Percentiles rank a stretch among this genome's conserved stretches.
Conservation (phyloP, 257 asterid species). For the Scutellaria minor region DNA sequence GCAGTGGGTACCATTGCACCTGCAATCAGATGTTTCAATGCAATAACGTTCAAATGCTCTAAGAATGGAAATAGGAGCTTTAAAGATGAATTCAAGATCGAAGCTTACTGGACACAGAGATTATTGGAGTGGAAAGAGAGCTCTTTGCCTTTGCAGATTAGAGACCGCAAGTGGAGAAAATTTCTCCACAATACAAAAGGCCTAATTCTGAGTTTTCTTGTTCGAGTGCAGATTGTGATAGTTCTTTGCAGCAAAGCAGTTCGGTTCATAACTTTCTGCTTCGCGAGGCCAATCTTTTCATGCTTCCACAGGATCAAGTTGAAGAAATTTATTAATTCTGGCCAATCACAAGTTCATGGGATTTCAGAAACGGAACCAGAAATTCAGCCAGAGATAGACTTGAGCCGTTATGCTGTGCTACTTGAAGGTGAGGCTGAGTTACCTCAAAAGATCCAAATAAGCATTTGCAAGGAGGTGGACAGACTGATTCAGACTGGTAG, state of each 20-base stretch:
- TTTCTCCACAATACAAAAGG: conserved; percentile 32
- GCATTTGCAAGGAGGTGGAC: conserved; percentile 32
- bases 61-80: conserved; percentile 1
- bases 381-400: conserved; percentile 20
- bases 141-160: conserved; percentile 29
- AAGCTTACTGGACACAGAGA: conserved; percentile 40
- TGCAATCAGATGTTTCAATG: conserved; percentile 39
- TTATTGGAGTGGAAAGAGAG: conserved; percentile 51
- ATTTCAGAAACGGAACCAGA: conserved; percentile 16
- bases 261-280: conserved; percentile 26
- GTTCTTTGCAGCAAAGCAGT: conserved; percentile 37
- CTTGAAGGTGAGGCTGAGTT: conserved; percentile 50
- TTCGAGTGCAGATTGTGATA: conserved; percentile 39
- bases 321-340: conserved; percentile 7
- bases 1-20: conserved; percentile 46
- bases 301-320: not conserved
- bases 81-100: conserved; percentile 24
- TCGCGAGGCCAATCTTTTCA: conserved; percentile 4
- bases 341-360: conserved; percentile 34
- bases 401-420: conserved; percentile 41
- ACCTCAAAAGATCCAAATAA: conserved; percentile 35
- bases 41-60: conserved; percentile 26
- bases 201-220: conserved; percentile 28
- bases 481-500: conserved; percentile 23
- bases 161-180: conserved; percentile 30